A percentile compares a stretch with the other conserved stretches of the same genome.
phyloP scores from a whole-genome alignment of 1,284 basidiomycete species.

The Uromyces viciae-fabae region DNA sequence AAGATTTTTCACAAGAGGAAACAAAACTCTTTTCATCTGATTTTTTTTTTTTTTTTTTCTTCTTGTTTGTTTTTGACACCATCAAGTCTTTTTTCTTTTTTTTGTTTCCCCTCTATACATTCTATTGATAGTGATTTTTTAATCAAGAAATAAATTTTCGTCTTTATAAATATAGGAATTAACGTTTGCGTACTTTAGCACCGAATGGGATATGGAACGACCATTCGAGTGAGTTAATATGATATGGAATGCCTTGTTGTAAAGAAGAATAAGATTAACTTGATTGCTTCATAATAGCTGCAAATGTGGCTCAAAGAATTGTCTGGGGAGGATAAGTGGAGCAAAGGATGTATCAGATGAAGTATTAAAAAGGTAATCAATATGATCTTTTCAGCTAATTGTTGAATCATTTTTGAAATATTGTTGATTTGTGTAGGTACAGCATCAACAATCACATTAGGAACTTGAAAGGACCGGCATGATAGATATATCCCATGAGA shows the following conservation, averaged over 20 bases:
- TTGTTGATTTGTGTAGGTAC: constrained; percentile 6
- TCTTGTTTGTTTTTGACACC: background rate
- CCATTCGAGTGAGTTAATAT: constrained; percentile 62
- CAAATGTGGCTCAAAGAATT: constrained; percentile 12
- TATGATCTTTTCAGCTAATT: background rate
- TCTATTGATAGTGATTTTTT: background rate
- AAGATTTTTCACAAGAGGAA: constrained; percentile 5
- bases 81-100: background rate
- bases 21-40: background rate
- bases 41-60: background rate
- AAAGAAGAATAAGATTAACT: background rate
- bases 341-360: constrained; percentile 8
- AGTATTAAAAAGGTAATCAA: background rate
- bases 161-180: constrained; percentile 50
- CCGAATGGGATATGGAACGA: constrained; percentile 69
- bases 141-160: background rate
- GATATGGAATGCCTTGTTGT: background rate
- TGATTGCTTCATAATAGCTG: background rate
- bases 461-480: background rate
- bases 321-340: constrained; percentile 19
- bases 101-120: background rate
- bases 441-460: constrained; percentile 28
- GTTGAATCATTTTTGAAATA: background rate
- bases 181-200: constrained; percentile 66
- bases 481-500: background rate